These are phyloP conservation scores for Chalciporus pseudorubinellus DNA, from an alignment of 768 basidiomycete genomes.

Conservation along the genomic window DNA sequence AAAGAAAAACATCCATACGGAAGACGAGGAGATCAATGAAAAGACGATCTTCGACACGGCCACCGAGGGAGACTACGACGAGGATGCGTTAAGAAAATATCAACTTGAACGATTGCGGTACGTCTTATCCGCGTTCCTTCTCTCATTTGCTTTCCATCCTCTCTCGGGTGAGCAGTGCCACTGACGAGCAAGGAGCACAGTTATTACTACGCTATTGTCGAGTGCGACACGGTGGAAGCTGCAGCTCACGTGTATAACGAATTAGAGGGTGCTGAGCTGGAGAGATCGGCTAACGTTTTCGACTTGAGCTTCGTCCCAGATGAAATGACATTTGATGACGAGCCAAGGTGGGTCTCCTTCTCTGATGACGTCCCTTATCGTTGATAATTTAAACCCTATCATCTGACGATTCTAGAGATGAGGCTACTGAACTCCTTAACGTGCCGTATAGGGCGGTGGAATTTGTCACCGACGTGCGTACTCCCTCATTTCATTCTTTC, in stretches of 20 bases:
- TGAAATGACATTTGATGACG: slow-evolving; percentile 80
- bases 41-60: slow-evolving; percentile 64
- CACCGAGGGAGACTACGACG: slow-evolving; percentile 78
- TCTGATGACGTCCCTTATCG: background rate
- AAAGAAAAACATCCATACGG: slow-evolving; percentile 37
- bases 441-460: slow-evolving; percentile 72
- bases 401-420: slow-evolving; percentile 55
- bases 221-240: slow-evolving; percentile 75
- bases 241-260: slow-evolving; percentile 81
- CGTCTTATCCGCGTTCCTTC: slow-evolving; percentile 22
- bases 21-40: slow-evolving; percentile 60
- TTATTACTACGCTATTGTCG: slow-evolving; percentile 93
- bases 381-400: background rate
- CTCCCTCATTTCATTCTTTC: too few species aligned
- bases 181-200: slow-evolving; percentile 40
- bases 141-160: background rate
- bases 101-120: slow-evolving; percentile 91
- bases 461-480: slow-evolving; percentile 86
- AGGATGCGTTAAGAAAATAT: slow-evolving; percentile 84
- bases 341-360: slow-evolving; percentile 53
- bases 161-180: background rate
- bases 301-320: slow-evolving; percentile 94
- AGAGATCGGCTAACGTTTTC: slow-evolving; percentile 94
- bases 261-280: slow-evolving; percentile 92
- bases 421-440: slow-evolving; percentile 66